These are phyloP conservation scores for Penicillium verhagenii DNA, from an alignment of 495 filamentous ascomycete genomes.

Conservation along the genomic window DNA sequence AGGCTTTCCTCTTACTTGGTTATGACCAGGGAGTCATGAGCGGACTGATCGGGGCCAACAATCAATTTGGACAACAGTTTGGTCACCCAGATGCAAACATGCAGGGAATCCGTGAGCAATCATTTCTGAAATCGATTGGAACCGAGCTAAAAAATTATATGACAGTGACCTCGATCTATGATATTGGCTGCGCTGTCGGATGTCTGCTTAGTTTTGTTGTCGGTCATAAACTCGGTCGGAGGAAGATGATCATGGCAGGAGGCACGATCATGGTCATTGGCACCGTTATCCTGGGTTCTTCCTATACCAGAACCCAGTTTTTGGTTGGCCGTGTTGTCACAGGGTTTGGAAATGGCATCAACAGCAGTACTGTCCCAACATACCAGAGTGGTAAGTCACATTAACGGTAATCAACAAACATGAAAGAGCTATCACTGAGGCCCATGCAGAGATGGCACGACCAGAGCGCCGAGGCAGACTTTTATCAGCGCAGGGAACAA, in stretches of 20 bases:
- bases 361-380: constrained; percentile 51
- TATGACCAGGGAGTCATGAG: constrained; percentile 44
- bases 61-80: constrained; percentile 38
- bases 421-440: background rate
- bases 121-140: background rate
- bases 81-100: constrained; percentile 36
- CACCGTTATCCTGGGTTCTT: constrained; percentile 41
- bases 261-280: constrained; percentile 43
- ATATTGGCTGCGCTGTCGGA: constrained; percentile 47
- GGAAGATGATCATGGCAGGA: constrained; percentile 42
- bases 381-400: constrained; percentile 42
- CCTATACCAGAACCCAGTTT: constrained; percentile 48
- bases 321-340: constrained; percentile 49
- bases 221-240: constrained; percentile 42
- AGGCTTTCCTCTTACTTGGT: constrained; percentile 38
- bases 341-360: constrained; percentile 51
- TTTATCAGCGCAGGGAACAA: constrained; percentile 47
- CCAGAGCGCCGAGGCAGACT: constrained; percentile 61
- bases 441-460: constrained; percentile 42
- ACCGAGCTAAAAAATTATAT: background rate
- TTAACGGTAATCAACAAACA: background rate
- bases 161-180: constrained; percentile 44
- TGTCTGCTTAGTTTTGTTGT: constrained; percentile 42
- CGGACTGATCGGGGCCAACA: constrained; percentile 37
- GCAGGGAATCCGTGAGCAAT: constrained; percentile 35